Percentiles rank a stretch among this genome's conserved stretches.
Conservation (phyloP, 139 green algal species). For the Diplosphaera chodatii region DNA sequence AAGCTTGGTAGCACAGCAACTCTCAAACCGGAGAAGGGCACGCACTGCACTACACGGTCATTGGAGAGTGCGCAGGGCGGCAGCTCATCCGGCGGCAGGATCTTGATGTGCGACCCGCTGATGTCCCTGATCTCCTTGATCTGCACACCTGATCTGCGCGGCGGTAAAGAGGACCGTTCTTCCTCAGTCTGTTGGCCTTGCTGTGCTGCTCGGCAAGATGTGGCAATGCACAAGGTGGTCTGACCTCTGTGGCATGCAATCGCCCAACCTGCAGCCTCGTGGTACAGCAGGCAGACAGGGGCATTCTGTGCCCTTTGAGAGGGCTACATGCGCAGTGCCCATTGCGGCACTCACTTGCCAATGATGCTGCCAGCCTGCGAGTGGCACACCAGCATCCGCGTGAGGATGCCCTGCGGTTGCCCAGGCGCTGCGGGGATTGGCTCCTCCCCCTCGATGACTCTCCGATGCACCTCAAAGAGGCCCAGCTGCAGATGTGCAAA, state of each 20-base stretch:
- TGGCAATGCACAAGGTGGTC: too few relatives aligned
- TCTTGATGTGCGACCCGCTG: conserved; percentile 15
- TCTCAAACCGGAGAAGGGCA: too few relatives aligned
- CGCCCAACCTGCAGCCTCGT: too few relatives aligned
- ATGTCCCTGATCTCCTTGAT: conserved; percentile 8
- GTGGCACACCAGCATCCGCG: conserved; percentile 15
- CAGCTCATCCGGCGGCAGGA: conserved; percentile 18
- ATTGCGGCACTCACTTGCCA: conserved; percentile 18
- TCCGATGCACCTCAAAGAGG: conserved; percentile 9
- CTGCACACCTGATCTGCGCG: not conserved
- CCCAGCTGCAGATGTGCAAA: conserved; percentile 10
- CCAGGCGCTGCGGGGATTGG: not conserved
- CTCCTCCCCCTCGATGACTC: conserved; percentile 4
- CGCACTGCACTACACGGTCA: conserved; percentile 19
- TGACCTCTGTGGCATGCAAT: too few relatives aligned
- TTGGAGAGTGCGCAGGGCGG: conserved; percentile 19
- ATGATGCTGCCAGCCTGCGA: conserved; percentile 15
- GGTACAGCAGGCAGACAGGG: too few relatives aligned
- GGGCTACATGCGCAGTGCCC: too few relatives aligned
- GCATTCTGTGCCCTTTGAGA: too few relatives aligned
- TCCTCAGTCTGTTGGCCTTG: too few relatives aligned
- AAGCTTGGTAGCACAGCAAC: too few relatives aligned
- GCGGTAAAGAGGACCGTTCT: too few relatives aligned
- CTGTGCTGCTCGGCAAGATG: too few relatives aligned
- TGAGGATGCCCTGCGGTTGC: not conserved